These are phyloP conservation scores for Gynostemma pentaphyllum DNA, from an alignment of 306 rosid species.

Conservation along the genomic window DNA sequence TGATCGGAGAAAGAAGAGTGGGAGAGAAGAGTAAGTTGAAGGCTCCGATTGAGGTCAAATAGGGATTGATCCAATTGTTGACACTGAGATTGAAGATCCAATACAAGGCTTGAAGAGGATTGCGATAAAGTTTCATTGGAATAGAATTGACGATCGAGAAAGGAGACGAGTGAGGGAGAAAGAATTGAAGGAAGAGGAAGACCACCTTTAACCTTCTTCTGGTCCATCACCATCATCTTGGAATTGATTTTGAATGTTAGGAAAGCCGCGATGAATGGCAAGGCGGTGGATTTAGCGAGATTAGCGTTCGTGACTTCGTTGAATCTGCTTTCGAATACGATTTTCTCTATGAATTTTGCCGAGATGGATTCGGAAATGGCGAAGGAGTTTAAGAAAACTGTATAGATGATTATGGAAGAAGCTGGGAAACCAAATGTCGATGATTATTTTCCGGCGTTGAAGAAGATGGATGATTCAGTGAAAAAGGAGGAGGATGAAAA, in stretches of 20 bases:
- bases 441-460: slow-evolving; percentile 13
- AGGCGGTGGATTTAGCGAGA: slow-evolving; percentile 18
- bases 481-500: background rate
- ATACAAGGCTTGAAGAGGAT: slow-evolving; percentile 35
- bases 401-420: slow-evolving; percentile 9
- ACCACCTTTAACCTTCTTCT: slow-evolving; percentile 20
- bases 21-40: slow-evolving; percentile 37
- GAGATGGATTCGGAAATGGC: slow-evolving; percentile 21
- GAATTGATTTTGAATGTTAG: background rate
- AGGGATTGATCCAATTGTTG: slow-evolving; percentile 48
- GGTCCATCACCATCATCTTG: too few relatives aligned
- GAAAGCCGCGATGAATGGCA: slow-evolving; percentile 1
- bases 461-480: background rate
- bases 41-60: slow-evolving; percentile 41
- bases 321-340: slow-evolving; percentile 25
- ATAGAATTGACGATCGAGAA: slow-evolving; percentile 39
- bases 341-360: slow-evolving; percentile 28
- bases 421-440: slow-evolving; percentile 12
- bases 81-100: slow-evolving; percentile 56
- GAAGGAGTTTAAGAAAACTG: slow-evolving; percentile 10
- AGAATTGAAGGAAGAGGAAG: slow-evolving; percentile 43
- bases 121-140: slow-evolving; percentile 20
- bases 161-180: slow-evolving; percentile 43
- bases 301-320: slow-evolving; percentile 21
- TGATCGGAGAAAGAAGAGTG: slow-evolving; percentile 54